Conservation (phyloP, 2,329 filamentous ascomycete species). For the Emmonsiellopsis sp. region DNA sequence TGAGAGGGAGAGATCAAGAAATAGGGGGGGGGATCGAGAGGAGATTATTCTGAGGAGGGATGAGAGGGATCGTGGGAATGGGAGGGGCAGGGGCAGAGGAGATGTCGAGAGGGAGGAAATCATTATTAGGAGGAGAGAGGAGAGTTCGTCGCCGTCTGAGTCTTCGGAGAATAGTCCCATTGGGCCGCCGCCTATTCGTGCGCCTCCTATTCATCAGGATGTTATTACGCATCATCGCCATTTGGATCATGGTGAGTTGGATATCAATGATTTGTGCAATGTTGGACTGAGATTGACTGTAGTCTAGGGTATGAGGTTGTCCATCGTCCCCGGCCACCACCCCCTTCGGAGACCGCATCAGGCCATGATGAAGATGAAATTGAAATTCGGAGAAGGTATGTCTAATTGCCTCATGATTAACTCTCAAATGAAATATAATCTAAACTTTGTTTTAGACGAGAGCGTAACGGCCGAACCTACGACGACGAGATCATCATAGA, state of each 20-base stretch:
- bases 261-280: not conserved
- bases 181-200: slow-evolving; percentile 56
- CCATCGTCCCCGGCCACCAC: slow-evolving; percentile 19
- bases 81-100: slow-evolving; percentile 12
- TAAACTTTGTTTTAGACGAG: slow-evolving; percentile 25
- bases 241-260: slow-evolving; percentile 64
- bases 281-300: not conserved
- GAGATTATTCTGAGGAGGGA: slow-evolving; percentile 19
- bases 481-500: slow-evolving; percentile 56
- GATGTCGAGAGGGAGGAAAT: slow-evolving; percentile 23
- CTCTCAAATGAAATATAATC: slow-evolving; percentile 25
- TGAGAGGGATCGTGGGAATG: slow-evolving; percentile 12
- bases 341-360: slow-evolving; percentile 19
- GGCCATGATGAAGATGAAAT: slow-evolving; percentile 42
- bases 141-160: slow-evolving; percentile 35
- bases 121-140: slow-evolving; percentile 24
- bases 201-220: slow-evolving; percentile 75
- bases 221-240: slow-evolving; percentile 82
- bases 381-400: slow-evolving; percentile 45
- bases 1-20: slow-evolving; percentile 3
- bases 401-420: slow-evolving; percentile 9
- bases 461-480: slow-evolving; percentile 37
- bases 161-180: slow-evolving; percentile 44
- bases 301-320: slow-evolving; percentile 16
- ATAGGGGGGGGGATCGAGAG: slow-evolving; percentile 9